Evolutionary conservation across 176 grass and related monocot genomes (phyloP), one percentile per base, ranked within the genome.

Genomic region (Eleusine indica): DNA sequence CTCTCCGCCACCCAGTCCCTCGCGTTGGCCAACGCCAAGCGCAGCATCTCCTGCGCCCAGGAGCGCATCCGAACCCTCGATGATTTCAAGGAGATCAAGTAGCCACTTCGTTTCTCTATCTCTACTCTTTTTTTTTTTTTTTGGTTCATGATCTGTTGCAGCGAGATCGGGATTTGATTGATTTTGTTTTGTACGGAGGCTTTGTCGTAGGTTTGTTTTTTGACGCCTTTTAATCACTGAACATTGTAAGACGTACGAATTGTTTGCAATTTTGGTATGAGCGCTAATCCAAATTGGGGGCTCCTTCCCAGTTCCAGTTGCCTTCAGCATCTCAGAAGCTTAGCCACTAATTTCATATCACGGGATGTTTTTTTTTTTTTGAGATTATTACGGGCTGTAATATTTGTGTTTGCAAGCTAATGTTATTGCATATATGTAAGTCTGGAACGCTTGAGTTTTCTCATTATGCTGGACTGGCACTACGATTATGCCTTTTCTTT

Each of bases 81-180:
- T n/a, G 95, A 98, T 29, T 75, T 94, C 21, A 82, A 80, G 4
- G 78, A 88, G 41, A 86, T 91, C 88, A 98, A 82, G 95, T 94
- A 88, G 43, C 6, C 38, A 53, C n/a, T 62, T 11, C 58, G 58
- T 28, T 62, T 62, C 58, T 25, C 58, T 7, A 62, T n/a, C 9
- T 25, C n/a, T 53, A 17, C 47, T 69, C n/a, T 44, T 25, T 66
- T 0, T 70, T 4, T 0, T 70, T 4, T 35, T 18, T 57, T 77
- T 66, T 28, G 58, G n/a, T 28, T 28, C 12, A 28, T 62, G n/a
- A 58, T 62, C n/a, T 62, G 58, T 62, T 62, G 58, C n/a, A 62
- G n/a, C n/a, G 58, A 62, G 58, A 25, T 11, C 9, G 21, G 58
- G n/a, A 4, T 62, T 62, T 1, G 41, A 22, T 32, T 12, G 12